phyloP scores from a whole-genome alignment of 768 basidiomycete species.

The Russula dissimulans region DNA sequence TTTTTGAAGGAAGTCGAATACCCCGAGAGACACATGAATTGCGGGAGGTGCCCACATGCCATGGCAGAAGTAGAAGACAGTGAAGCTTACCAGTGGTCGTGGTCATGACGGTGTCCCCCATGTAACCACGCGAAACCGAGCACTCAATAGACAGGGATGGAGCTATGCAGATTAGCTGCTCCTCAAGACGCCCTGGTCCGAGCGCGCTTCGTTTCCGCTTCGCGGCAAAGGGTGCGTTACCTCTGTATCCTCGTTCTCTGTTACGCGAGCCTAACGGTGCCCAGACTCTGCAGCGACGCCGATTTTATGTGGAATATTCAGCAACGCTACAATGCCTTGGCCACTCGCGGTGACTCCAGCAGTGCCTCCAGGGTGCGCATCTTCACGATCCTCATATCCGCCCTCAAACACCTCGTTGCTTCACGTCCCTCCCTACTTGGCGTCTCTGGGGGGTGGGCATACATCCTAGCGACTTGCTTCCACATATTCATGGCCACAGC shows the following conservation, averaged over 20 bases:
- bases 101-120: too few species aligned
- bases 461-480: conserved; percentile 25
- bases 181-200: conserved; percentile 52
- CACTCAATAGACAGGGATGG: too few species aligned
- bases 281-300: too few species aligned
- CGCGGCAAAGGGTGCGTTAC: conserved; percentile 9
- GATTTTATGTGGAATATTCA: not conserved
- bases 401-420: conserved; percentile 80
- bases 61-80: too few species aligned
- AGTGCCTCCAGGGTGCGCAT: conserved; percentile 57
- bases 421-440: conserved; percentile 37
- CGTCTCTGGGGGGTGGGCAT: conserved; percentile 37
- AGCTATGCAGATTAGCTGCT: too few species aligned
- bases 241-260: not conserved
- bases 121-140: too few species aligned
- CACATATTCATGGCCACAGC: conserved; percentile 26
- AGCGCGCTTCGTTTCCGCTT: too few species aligned
- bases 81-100: too few species aligned
- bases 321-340: conserved; percentile 11
- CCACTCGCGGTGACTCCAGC: conserved; percentile 43
- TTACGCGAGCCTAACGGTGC: not conserved
- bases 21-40: too few species aligned
- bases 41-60: too few species aligned
- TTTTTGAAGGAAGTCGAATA: too few species aligned
- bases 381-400: conserved; percentile 69